A percentile compares a stretch with the other conserved stretches of the same genome.
Evolutionary conservation across 2,329 filamentous ascomycete species (phyloP).

Genomic region (Scytalidium sp.): DNA sequence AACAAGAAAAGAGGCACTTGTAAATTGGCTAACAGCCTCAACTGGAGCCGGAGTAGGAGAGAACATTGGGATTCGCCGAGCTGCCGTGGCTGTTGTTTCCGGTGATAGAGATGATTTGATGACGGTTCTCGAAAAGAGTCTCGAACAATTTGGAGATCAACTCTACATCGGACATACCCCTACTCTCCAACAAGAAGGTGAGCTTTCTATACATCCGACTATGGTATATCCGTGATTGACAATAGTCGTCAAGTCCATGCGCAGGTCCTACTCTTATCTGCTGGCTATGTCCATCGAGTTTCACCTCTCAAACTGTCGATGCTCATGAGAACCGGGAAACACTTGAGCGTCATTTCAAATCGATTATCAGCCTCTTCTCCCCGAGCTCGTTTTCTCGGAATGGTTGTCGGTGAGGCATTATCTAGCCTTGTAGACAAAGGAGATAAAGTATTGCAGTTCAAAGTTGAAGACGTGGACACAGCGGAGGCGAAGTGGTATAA

Average conservation of each 20-base stretch:
- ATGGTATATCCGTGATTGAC: background rate
- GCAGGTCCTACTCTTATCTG: constrained; percentile 73
- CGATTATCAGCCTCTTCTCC: constrained; percentile 74
- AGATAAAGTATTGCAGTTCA: constrained; percentile 76
- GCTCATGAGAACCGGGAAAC: constrained; percentile 67
- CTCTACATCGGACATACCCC: constrained; percentile 84
- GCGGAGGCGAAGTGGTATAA: constrained; percentile 76
- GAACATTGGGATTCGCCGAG: constrained; percentile 63
- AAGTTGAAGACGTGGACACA: constrained; percentile 73
- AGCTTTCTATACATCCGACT: constrained; percentile 9
- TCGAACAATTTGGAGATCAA: constrained; percentile 78
- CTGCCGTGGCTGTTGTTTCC: constrained; percentile 57
- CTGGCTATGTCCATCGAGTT: constrained; percentile 70
- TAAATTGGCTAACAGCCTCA: constrained; percentile 62
- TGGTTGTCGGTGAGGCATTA: constrained; percentile 76
- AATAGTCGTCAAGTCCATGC: constrained; percentile 61
- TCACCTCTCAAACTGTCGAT: constrained; percentile 65
- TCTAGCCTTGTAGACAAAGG: constrained; percentile 58
- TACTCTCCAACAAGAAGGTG: constrained; percentile 84
- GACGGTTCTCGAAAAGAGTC: constrained; percentile 61
- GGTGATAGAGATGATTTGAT: constrained; percentile 49
- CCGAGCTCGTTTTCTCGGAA: constrained; percentile 78
- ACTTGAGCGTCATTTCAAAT: constrained; percentile 80
- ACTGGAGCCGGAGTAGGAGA: constrained; percentile 65
- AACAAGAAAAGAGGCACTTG: constrained; percentile 49